Conservation (phyloP, 495 filamentous ascomycete species). For the Neurospora sp. region DNA sequence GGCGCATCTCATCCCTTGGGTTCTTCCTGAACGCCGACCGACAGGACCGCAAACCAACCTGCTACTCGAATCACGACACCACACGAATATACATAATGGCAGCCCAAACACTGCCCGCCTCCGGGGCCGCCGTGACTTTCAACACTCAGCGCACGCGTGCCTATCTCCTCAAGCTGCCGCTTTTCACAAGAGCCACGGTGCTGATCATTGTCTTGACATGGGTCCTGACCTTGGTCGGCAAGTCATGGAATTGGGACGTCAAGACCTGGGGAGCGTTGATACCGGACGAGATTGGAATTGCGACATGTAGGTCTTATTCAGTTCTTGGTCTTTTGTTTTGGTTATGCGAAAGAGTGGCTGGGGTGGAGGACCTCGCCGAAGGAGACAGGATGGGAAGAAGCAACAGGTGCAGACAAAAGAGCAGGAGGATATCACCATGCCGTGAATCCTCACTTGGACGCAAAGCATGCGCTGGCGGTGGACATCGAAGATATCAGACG, state of each 20-base stretch:
- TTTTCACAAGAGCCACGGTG: conserved; percentile 72
- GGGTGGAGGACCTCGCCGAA: background rate
- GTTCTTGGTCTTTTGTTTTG: background rate
- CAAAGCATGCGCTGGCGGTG: background rate
- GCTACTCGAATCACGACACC: background rate
- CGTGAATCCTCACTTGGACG: background rate
- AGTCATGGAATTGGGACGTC: conserved; percentile 46
- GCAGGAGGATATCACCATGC: background rate
- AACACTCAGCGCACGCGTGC: conserved; percentile 37
- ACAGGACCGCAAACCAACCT: background rate
- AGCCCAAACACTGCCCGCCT: conserved; percentile 1
- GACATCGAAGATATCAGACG: background rate
- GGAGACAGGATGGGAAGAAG: background rate
- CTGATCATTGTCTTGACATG: conserved; percentile 58
- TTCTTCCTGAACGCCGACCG: background rate
- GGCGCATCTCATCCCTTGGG: background rate
- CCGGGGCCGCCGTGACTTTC: conserved; percentile 14
- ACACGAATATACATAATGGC: conserved; percentile 8
- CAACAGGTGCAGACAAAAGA: background rate
- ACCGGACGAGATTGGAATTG: conserved; percentile 61
- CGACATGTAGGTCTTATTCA: conserved; percentile 54
- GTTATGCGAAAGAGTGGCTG: background rate
- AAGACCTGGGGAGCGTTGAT: conserved; percentile 66
- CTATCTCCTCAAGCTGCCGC: conserved; percentile 76
- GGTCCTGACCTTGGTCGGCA: conserved; percentile 51